Base-by-base conservation (phyloP, 1,139 yeast species). In the Diutina siamensis region DNA sequence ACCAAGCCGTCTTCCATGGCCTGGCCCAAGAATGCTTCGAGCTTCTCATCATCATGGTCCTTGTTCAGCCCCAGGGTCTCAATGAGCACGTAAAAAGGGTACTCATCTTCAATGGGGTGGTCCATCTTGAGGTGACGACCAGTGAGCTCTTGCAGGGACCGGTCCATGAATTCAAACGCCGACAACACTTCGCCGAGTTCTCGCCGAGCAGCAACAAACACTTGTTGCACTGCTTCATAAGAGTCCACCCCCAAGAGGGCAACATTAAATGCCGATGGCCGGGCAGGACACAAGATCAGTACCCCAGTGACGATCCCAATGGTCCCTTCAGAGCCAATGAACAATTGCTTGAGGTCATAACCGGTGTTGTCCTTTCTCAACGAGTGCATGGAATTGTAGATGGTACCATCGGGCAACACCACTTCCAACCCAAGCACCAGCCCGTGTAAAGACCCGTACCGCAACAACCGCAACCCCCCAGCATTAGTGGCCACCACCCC, bases 401-500 rank as follows among this genome's bases (percentile, higher is more conserved):
- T 70, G 27, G 86, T 80, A 42, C 98, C 98, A 60, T 87, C 86
- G 13, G 97, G 86, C 54, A 89, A 67, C 9, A 89, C 97, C 9
- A 80, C 96, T 64, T 89, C 97, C 48, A 89, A 67, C 1, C 98
- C 98, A 44, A 92, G 70, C 0, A 89, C 95, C 28, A 86, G 69
- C 10, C 98, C 98, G 57, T 89, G 98, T 51, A 89, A 73, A 7
- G 96, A 86, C 1, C 97, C 97, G 59, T 88, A 89, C 55, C 95
- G 75, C 53, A 89, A 68, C 49, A 89, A 68, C 58, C 97, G 74
- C 55, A 89, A 72, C 0, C 98, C 98, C 57, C 98, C 97, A 4
- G 98, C 97, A 60, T 89, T 89, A 18, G 97, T 88, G 5, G 97
- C 95, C 36, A 87, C 94, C 48, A 82, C 86, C 50, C 97, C 98